These are phyloP conservation scores for Capsella bursapastoris DNA, from an alignment of 345 rosid species.

Conservation along the genomic window DNA sequence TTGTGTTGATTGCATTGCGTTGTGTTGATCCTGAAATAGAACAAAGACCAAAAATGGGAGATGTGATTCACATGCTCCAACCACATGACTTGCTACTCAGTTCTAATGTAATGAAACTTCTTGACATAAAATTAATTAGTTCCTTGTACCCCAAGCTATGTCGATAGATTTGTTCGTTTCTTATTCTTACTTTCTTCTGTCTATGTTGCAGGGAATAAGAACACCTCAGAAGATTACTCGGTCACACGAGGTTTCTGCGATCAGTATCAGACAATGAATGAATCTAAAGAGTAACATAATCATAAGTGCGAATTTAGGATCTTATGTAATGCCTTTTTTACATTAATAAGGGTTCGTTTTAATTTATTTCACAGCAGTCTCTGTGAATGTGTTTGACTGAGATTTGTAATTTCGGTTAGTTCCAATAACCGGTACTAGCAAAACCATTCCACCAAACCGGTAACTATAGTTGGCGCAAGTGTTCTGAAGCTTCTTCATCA, in stretches of 20 bases:
- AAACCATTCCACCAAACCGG: not conserved
- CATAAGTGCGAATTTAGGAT: not conserved
- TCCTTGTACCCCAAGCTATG: not conserved
- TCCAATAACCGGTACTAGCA: not conserved
- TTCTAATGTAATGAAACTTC: slow-evolving; percentile 53
- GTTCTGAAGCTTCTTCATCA: not conserved
- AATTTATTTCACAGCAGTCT: not conserved
- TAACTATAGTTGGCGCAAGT: not conserved
- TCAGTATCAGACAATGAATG: slow-evolving; percentile 37
- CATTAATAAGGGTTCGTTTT: not conserved
- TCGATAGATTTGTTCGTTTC: not conserved
- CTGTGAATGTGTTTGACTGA: too few relatives aligned
- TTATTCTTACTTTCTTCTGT: not conserved
- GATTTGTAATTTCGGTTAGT: slow-evolving; percentile 10
- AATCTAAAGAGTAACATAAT: slow-evolving; percentile 1
- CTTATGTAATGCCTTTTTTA: not conserved
- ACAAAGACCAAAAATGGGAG: slow-evolving; percentile 76
- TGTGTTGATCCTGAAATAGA: slow-evolving; percentile 67
- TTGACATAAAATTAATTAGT: not conserved
- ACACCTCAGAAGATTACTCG: slow-evolving; percentile 36
- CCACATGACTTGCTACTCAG: slow-evolving; percentile 62
- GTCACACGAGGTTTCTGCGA: slow-evolving; percentile 24
- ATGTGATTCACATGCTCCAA: slow-evolving; percentile 77
- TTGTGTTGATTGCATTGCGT: slow-evolving; percentile 62
- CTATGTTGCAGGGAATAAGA: slow-evolving; percentile 42